These are phyloP conservation scores for Clarireedia homoeocarpa DNA, from an alignment of 2,329 filamentous ascomycete genomes.

Conservation along the genomic window DNA sequence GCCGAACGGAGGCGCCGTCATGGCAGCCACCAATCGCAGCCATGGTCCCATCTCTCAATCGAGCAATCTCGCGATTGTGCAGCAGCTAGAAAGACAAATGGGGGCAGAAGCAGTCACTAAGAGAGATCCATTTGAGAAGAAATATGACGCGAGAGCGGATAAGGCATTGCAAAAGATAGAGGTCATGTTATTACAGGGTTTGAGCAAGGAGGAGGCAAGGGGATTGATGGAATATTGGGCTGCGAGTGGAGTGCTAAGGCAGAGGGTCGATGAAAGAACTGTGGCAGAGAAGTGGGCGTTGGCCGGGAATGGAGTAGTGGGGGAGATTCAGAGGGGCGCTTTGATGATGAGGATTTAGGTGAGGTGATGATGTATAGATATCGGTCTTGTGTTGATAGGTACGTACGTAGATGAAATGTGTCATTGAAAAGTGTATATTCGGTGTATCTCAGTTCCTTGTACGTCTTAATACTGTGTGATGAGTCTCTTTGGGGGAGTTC, in stretches of 20 bases:
- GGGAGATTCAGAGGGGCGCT: constrained; percentile 71
- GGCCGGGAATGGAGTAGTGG: constrained; percentile 71
- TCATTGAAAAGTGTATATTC: too few relatives aligned
- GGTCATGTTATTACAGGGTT: constrained; percentile 53
- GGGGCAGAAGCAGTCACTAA: constrained; percentile 31
- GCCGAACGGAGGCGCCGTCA: constrained; percentile 68
- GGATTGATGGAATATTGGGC: constrained; percentile 91
- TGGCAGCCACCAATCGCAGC: constrained; percentile 66
- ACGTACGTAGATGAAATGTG: too few relatives aligned
- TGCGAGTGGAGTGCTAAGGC: constrained; percentile 69
- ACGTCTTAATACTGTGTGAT: too few relatives aligned
- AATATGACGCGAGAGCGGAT: constrained; percentile 51
- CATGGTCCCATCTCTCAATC: constrained; percentile 59
- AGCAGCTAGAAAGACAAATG: constrained; percentile 40
- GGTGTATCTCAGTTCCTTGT: too few relatives aligned
- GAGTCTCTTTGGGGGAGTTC: too few relatives aligned
- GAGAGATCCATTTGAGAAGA: constrained; percentile 46
- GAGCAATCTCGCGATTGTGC: constrained; percentile 59
- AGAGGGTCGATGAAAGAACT: constrained; percentile 58
- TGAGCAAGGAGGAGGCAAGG: constrained; percentile 67
- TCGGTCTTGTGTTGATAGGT: too few relatives aligned
- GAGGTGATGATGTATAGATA: neutral
- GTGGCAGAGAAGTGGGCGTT: constrained; percentile 81
- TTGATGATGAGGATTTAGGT: constrained; percentile 32
- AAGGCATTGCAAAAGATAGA: constrained; percentile 42